A percentile compares a stretch with the other conserved stretches of the same genome.
Conservation (phyloP, 2,329 filamentous ascomycete genomes). For the Hymenoscyphus fructigenus region DNA sequence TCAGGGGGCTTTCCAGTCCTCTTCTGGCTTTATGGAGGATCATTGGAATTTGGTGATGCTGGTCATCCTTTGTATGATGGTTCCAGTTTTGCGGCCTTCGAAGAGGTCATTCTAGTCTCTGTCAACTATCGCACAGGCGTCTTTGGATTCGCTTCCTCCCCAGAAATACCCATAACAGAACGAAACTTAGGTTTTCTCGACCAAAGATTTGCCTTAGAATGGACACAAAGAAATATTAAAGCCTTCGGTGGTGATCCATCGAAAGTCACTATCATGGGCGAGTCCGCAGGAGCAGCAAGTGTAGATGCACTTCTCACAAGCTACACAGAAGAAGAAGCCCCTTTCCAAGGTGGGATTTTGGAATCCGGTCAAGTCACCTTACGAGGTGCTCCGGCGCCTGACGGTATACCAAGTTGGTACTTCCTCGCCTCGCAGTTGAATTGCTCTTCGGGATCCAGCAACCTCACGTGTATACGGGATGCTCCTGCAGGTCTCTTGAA, state of each 20-base stretch:
- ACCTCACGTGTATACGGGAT: not conserved
- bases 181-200: conserved; percentile 39
- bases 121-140: conserved; percentile 27
- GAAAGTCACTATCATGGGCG: conserved; percentile 31
- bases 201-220: conserved; percentile 55
- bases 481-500: not conserved
- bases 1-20: conserved; percentile 36
- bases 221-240: conserved; percentile 57
- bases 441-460: not conserved
- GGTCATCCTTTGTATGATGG: conserved; percentile 20
- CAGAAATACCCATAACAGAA: conserved; percentile 42
- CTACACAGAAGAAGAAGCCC: conserved; percentile 6
- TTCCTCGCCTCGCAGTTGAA: not conserved
- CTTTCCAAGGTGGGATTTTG: conserved; percentile 18
- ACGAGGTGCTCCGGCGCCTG: not conserved
- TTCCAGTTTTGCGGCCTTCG: conserved; percentile 15
- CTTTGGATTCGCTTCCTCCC: conserved; percentile 50
- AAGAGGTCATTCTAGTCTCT: conserved; percentile 24
- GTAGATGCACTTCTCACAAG: conserved; percentile 28
- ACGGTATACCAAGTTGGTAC: not conserved
- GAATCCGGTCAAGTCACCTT: conserved; percentile 2
- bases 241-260: conserved; percentile 56
- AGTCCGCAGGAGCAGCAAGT: conserved; percentile 25
- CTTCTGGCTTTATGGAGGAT: conserved; percentile 44
- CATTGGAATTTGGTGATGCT: conserved; percentile 22